These are phyloP conservation scores for Quercus berberidifolia DNA, from an alignment of 306 rosid species.

Conservation along the genomic window DNA sequence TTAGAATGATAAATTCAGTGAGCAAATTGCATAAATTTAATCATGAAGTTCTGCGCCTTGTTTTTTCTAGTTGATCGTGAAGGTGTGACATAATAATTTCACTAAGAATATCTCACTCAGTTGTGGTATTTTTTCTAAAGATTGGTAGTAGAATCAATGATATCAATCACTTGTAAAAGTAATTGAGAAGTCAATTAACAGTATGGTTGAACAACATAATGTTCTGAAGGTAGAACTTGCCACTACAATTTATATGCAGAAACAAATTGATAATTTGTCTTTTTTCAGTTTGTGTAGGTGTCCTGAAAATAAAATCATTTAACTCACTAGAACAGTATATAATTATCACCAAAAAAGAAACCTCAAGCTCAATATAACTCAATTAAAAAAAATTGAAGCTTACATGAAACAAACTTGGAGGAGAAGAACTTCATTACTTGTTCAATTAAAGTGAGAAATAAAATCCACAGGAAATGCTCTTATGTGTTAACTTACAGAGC, in stretches of 20 bases:
- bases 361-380: neutral
- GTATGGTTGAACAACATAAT: no score
- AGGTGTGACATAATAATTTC: no score
- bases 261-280: no score
- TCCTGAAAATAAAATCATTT: neutral
- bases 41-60: no score
- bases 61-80: no score
- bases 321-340: neutral
- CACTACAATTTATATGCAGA: no score
- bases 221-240: no score
- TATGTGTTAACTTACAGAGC: neutral
- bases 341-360: neutral
- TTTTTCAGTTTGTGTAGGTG: neutral
- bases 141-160: neutral
- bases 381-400: neutral
- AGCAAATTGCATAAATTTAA: neutral
- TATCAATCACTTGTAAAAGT: no score
- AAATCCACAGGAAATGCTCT: neutral
- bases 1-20: neutral
- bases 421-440: neutral
- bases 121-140: neutral
- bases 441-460: neutral
- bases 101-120: neutral
- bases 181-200: no score
- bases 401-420: neutral